A percentile compares a stretch with the other conserved stretches of the same genome.
phyloP scores from a whole-genome alignment of 106 monocot species.

The Alisma plantagoaquatica region DNA sequence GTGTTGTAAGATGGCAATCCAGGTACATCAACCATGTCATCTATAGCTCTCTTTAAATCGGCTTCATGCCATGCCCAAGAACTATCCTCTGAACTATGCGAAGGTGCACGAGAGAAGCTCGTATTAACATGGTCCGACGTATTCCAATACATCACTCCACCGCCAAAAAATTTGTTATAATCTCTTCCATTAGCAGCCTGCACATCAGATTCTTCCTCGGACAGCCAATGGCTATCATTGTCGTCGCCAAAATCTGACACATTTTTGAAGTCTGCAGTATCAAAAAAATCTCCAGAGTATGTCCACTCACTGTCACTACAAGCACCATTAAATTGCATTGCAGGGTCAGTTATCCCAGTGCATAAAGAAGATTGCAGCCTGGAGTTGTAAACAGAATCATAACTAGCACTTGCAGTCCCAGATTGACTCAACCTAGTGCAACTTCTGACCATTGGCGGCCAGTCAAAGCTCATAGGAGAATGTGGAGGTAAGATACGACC shows the following conservation, averaged over 20 bases:
- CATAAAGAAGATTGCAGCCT: slow-evolving; percentile 37
- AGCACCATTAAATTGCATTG: slow-evolving; percentile 26
- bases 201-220: slow-evolving; percentile 85
- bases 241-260: slow-evolving; percentile 58
- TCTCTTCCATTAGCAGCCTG: slow-evolving; percentile 49
- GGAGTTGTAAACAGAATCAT: slow-evolving; percentile 36
- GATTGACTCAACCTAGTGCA: slow-evolving; percentile 41
- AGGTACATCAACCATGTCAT: slow-evolving; percentile 82
- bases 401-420: slow-evolving; percentile 21
- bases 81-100: slow-evolving; percentile 93
- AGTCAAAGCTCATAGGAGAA: slow-evolving; percentile 63
- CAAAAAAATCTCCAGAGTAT: slow-evolving; percentile 37
- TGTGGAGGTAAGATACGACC: slow-evolving; percentile 37
- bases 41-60: slow-evolving; percentile 83
- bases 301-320: slow-evolving; percentile 34
- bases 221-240: slow-evolving; percentile 69
- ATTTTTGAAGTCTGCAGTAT: slow-evolving; percentile 37
- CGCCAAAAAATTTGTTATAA: slow-evolving; percentile 95
- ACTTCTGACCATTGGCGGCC: slow-evolving; percentile 75
- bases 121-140: slow-evolving; percentile 73
- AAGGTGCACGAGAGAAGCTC: slow-evolving; percentile 81
- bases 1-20: slow-evolving; percentile 36
- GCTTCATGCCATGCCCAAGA: slow-evolving; percentile 98
- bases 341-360: slow-evolving; percentile 30
- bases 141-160: slow-evolving; percentile 99